Evolutionary conservation across 768 basidiomycete species (phyloP).

Genomic region (Gloeostereum incarnatum): DNA sequence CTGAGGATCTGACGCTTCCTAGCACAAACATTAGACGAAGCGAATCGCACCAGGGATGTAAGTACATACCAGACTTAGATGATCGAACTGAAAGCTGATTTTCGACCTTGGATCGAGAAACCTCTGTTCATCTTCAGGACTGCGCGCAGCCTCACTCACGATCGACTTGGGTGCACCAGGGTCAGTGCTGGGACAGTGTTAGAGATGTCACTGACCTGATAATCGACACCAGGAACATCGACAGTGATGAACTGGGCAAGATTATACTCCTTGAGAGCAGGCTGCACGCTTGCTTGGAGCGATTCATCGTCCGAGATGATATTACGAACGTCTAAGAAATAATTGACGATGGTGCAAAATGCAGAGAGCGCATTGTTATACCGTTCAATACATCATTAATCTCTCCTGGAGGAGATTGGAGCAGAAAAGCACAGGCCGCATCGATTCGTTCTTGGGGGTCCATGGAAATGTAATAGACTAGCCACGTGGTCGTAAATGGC

Average conservation of each 20-base stretch:
- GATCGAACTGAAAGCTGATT: conserved; percentile 77
- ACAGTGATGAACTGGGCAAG: conserved; percentile 80
- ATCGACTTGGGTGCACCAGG: conserved; percentile 47
- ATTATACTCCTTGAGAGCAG: conserved; percentile 80
- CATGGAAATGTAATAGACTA: no score
- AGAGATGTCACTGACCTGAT: conserved; percentile 51
- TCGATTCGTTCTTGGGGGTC: conserved; percentile 55
- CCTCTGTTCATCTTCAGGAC: conserved; percentile 44
- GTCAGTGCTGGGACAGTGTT: neutral
- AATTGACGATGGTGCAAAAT: conserved; percentile 1
- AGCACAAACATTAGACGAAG: conserved; percentile 3
- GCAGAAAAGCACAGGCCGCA: conserved; percentile 68
- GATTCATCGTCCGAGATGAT: conserved; percentile 82
- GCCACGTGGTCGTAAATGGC: no score
- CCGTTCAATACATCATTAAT: conserved; percentile 95
- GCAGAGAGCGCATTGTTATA: conserved; percentile 15
- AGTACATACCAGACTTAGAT: conserved; percentile 63
- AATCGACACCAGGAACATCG: conserved; percentile 66
- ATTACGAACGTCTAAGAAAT: conserved; percentile 68
- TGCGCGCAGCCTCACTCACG: conserved; percentile 62
- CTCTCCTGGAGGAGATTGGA: conserved; percentile 92
- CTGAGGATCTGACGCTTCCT: conserved; percentile 76
- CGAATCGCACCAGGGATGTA: conserved; percentile 5
- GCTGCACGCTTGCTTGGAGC: conserved; percentile 70
- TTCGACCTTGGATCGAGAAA: conserved; percentile 81